Evolutionary conservation across 768 basidiomycete species (phyloP), one percentile per base, ranked within the genome.

Genomic region (Cystobasidiopsis lactophilus): DNA sequence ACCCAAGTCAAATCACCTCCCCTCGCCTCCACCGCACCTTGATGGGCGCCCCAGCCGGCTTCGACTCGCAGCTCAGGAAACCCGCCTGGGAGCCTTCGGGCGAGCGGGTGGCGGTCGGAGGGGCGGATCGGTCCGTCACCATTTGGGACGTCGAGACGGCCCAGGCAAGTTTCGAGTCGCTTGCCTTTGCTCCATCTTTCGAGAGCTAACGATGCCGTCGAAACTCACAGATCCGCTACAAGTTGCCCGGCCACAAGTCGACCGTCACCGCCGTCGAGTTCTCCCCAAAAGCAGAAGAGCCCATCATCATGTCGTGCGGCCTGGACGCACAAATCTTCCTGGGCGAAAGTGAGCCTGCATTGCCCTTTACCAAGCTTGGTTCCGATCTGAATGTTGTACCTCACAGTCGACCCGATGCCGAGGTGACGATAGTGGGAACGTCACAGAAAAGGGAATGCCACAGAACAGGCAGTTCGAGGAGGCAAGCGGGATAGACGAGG

Each of bases 241-340:
- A 84, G 83, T 74, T 95, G 52, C 85, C 91, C 37, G 91, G 91
- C 14, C 91, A 98, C 66, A 93, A 85, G 66, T 89, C 91, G 11
- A 89, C 89, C 0, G 88, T 96, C 14, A 88, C 85, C 1, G 71
- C 80, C n/a, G 85, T 86, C 0, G 93, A 91, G 60, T 93, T 91
- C 72, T 86, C 91, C 65, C 88, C 91, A 9, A 85, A 79, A 62
- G 9, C 41, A 19, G 41, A 21, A 11, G 88, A 93, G 61, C 89
- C 88, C 11, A 88, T 93, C 65, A 76, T 62, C 3, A 55, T 52
- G 3, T 57, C 52, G 16, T 54, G 48, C 4, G 59, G 57, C 2
- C 55, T 53, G 9, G 59, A 60, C 27, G 52, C 53, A 2, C 50
- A 39, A 40, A 56, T 63, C 21, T 63, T 56, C 48, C 49, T 63